phyloP scores from a whole-genome alignment of 257 asterid species.

The Plectranthus barbatus region DNA sequence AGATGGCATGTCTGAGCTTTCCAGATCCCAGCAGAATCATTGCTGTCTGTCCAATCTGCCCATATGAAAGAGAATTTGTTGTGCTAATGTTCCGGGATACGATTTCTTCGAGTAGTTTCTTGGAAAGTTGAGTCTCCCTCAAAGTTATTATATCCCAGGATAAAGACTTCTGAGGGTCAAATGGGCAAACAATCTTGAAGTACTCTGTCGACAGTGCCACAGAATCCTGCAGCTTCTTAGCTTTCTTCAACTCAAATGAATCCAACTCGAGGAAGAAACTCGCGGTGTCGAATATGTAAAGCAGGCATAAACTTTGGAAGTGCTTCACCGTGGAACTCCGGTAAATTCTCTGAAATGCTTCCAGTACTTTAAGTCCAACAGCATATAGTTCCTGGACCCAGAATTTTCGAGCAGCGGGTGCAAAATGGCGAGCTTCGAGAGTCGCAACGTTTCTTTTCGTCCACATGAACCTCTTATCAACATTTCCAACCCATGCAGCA shows the following conservation, averaged over 20 bases:
- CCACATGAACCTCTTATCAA: conserved; percentile 16
- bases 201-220: conserved; percentile 12
- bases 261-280: conserved; percentile 22
- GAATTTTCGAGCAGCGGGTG: conserved; percentile 30
- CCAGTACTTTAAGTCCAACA: conserved; percentile 37
- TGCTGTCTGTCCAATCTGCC: conserved; percentile 36
- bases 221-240: conserved; percentile 12
- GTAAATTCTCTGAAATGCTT: conserved; percentile 27
- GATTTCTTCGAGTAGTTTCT: conserved; percentile 29
- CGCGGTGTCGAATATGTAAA: conserved; percentile 23
- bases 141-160: conserved; percentile 25
- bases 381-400: conserved; percentile 30
- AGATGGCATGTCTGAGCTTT: conserved; percentile 14
- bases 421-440: conserved; percentile 33
- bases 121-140: conserved; percentile 32
- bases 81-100: conserved; percentile 4
- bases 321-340: not conserved
- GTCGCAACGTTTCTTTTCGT: conserved; percentile 6
- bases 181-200: conserved; percentile 31
- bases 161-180: conserved; percentile 30
- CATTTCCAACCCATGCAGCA: conserved; percentile 40
- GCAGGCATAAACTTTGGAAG: conserved; percentile 26
- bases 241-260: conserved; percentile 1
- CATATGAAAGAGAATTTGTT: conserved; percentile 16
- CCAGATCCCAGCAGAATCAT: conserved; percentile 38